These are phyloP conservation scores for Ganoderma meredithae DNA, from an alignment of 1,284 basidiomycete genomes.

Conservation along the genomic window DNA sequence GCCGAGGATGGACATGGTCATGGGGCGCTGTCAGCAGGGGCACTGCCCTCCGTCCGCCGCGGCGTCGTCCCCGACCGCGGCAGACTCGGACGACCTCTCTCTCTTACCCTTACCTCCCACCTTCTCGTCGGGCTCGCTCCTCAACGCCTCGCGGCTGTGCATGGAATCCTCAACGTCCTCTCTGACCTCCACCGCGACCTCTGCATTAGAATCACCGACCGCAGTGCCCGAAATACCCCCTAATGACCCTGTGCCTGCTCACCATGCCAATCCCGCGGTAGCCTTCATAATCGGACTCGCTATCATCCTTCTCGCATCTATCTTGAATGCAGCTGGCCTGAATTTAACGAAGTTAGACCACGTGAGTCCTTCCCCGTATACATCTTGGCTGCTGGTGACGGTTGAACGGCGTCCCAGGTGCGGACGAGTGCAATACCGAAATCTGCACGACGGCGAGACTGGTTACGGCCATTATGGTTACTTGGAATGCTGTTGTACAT, in stretches of 20 bases:
- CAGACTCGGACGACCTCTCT: background rate
- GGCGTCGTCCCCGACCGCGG: background rate
- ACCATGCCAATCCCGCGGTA: constrained; percentile 65
- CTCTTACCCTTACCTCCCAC: constrained; percentile 3
- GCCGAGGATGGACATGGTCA: background rate
- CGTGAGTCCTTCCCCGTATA: constrained; percentile 49
- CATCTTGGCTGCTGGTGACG: background rate
- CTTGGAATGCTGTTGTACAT: constrained; percentile 86
- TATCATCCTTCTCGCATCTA: constrained; percentile 80
- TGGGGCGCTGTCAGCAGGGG: constrained; percentile 2
- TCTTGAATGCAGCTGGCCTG: constrained; percentile 85
- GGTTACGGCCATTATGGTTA: constrained; percentile 82
- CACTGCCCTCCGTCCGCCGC: background rate
- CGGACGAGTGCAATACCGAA: constrained; percentile 77
- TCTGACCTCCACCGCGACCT: constrained; percentile 17
- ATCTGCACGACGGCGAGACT: constrained; percentile 70
- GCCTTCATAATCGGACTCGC: constrained; percentile 83
- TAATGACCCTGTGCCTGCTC: constrained; percentile 43
- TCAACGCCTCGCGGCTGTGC: constrained; percentile 21
- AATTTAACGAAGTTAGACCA: constrained; percentile 88
- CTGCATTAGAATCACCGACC: constrained; percentile 19
- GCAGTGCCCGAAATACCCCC: constrained; percentile 17
- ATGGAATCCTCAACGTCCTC: constrained; percentile 29
- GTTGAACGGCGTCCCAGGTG: constrained; percentile 51
- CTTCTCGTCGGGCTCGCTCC: background rate